A percentile compares a stretch with the other conserved stretches of the same genome.
Conservation (phyloP, 164 flowering plant species). For the Tinospora cordifolia region DNA sequence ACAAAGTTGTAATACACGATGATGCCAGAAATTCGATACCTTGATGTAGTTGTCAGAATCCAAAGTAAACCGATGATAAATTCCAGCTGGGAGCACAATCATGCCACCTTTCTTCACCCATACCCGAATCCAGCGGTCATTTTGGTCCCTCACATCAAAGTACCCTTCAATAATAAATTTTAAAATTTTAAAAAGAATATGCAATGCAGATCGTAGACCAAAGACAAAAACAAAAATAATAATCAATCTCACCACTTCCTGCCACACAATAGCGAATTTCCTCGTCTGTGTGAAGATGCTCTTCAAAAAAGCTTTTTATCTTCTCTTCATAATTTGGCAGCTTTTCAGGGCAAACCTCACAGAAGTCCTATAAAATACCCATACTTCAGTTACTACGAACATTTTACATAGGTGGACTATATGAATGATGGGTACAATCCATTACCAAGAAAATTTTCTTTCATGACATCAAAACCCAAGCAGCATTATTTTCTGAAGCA, state of each 20-base stretch:
- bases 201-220: neutral
- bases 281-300: constrained; percentile 97
- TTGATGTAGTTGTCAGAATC: constrained; percentile 90
- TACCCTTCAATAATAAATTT: constrained; percentile 30
- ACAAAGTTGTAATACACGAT: neutral
- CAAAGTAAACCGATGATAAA: constrained; percentile 90
- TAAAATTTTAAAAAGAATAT: neutral
- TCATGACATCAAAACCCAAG: no score
- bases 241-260: constrained; percentile 74
- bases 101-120: constrained; percentile 90
- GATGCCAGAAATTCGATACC: constrained; percentile 35
- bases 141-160: constrained; percentile 80
- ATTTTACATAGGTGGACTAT: neutral
- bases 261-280: constrained; percentile 94
- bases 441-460: no score
- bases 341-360: constrained; percentile 89
- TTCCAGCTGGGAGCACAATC: constrained; percentile 96
- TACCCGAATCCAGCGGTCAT: constrained; percentile 85
- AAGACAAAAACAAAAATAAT: neutral
- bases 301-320: constrained; percentile 86
- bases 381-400: neutral
- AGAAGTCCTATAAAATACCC: constrained; percentile 51
- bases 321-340: constrained; percentile 92
- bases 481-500: no score
- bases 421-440: no score